Evolutionary conservation across 2,329 filamentous ascomycete species (phyloP).

Genomic region (Ustilaginoidea virens): DNA sequence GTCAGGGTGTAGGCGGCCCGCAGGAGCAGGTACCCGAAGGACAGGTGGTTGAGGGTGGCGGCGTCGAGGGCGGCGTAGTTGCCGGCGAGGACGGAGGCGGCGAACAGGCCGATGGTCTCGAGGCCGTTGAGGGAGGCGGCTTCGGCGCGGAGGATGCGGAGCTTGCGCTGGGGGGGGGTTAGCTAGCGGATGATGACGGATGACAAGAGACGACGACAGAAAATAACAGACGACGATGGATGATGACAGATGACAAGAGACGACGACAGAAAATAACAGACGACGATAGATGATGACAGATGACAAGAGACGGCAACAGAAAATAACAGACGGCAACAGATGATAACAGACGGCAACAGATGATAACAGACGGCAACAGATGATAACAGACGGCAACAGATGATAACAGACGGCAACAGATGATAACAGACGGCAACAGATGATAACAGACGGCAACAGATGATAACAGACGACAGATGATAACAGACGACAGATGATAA

Average conservation of each 20-base stretch:
- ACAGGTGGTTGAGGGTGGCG: constrained; percentile 22
- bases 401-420: neutral
- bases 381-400: neutral
- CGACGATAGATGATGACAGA: neutral
- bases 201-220: neutral
- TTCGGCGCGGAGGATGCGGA: constrained; percentile 36
- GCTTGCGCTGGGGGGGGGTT: constrained; percentile 26
- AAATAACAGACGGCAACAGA: neutral
- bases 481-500: too few species aligned
- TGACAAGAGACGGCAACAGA: neutral
- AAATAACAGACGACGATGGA: neutral
- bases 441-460: too few species aligned
- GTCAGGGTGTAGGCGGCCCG: constrained; percentile 24
- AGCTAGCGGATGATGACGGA: neutral
- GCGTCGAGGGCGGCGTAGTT: constrained; percentile 24
- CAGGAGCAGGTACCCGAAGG: constrained; percentile 22
- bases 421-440: too few species aligned
- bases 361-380: neutral
- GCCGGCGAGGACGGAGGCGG: constrained; percentile 27
- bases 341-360: neutral
- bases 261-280: neutral
- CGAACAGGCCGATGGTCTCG: constrained; percentile 28
- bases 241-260: neutral
- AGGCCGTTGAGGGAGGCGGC: constrained; percentile 29
- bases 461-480: too few species aligned